These are phyloP conservation scores for Trichoderma sp. DNA, from an alignment of 2,329 filamentous ascomycete species.

Conservation along the genomic window DNA sequence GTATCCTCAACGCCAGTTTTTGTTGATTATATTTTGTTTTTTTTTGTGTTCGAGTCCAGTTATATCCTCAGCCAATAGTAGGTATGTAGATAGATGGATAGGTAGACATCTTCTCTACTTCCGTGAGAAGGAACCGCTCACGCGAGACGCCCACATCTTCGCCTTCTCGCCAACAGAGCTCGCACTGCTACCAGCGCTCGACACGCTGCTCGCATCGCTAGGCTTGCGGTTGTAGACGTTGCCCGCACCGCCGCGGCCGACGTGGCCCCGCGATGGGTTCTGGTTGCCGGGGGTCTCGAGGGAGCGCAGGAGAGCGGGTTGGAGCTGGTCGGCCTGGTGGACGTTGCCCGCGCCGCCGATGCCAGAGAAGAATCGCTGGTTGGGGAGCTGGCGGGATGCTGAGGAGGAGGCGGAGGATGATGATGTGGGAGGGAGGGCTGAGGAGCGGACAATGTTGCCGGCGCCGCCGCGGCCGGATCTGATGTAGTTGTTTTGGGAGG, in stretches of 20 bases:
- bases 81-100: not conserved
- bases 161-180: conserved; percentile 38
- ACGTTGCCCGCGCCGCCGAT: conserved; percentile 68
- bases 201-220: conserved; percentile 35
- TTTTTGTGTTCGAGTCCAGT: not conserved
- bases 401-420: conserved; percentile 34
- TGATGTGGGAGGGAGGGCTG: conserved; percentile 40
- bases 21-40: not conserved
- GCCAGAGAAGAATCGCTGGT: conserved; percentile 60
- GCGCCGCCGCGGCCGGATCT: conserved; percentile 58
- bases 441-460: conserved; percentile 56
- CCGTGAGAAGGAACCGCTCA: conserved; percentile 37
- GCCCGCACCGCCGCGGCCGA: conserved; percentile 56
- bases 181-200: conserved; percentile 40
- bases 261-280: conserved; percentile 49
- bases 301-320: conserved; percentile 37
- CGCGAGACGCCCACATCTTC: conserved; percentile 37
- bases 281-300: conserved; percentile 48
- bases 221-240: conserved; percentile 55
- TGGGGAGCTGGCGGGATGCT: conserved; percentile 40
- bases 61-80: not conserved
- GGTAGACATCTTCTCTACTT: conserved; percentile 24
- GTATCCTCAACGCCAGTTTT: not conserved
- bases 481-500: conserved; percentile 39
- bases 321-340: conserved; percentile 45